Percentiles rank a stretch among this genome's conserved stretches.
phyloP scores from a whole-genome alignment of 2,329 filamentous ascomycete species.

The Geosmithia morbida region DNA sequence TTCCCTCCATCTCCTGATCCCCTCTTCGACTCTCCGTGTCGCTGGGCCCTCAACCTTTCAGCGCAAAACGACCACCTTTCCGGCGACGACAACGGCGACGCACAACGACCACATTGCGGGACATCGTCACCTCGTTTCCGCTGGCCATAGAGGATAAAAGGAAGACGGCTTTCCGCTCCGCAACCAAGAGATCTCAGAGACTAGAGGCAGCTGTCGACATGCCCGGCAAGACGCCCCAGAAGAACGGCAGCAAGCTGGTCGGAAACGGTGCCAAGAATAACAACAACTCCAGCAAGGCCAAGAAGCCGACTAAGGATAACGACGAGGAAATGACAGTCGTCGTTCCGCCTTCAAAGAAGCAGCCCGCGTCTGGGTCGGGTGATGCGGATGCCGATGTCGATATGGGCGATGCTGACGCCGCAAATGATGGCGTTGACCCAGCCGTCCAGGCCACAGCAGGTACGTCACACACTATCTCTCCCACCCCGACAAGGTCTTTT shows the following conservation, averaged over 20 bases:
- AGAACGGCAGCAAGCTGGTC: constrained; percentile 52
- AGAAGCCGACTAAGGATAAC: constrained; percentile 48
- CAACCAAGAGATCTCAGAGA: background rate
- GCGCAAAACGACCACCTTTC: too few species aligned
- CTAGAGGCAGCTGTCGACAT: constrained; percentile 24
- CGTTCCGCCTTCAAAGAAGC: constrained; percentile 57
- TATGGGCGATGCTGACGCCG: constrained; percentile 50
- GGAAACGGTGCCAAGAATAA: constrained; percentile 56
- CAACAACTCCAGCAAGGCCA: constrained; percentile 53
- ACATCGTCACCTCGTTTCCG: background rate
- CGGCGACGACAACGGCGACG: too few species aligned
- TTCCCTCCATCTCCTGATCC: background rate
- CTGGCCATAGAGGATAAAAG: background rate
- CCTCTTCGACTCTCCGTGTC: background rate
- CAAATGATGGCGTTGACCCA: constrained; percentile 45
- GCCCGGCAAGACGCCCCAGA: constrained; percentile 61
- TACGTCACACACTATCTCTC: constrained; percentile 17
- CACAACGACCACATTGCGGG: too few species aligned
- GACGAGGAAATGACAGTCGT: constrained; percentile 74
- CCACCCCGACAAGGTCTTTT: background rate
- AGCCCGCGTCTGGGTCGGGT: constrained; percentile 38
- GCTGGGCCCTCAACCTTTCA: too few species aligned
- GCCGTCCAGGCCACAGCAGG: constrained; percentile 45
- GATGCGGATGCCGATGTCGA: constrained; percentile 55
- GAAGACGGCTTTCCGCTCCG: too few species aligned